Evolutionary conservation across 805 yeast genomes (phyloP), one percentile per base, ranked within the genome.

Genomic region (Lipomyces spencermartinsiae): DNA sequence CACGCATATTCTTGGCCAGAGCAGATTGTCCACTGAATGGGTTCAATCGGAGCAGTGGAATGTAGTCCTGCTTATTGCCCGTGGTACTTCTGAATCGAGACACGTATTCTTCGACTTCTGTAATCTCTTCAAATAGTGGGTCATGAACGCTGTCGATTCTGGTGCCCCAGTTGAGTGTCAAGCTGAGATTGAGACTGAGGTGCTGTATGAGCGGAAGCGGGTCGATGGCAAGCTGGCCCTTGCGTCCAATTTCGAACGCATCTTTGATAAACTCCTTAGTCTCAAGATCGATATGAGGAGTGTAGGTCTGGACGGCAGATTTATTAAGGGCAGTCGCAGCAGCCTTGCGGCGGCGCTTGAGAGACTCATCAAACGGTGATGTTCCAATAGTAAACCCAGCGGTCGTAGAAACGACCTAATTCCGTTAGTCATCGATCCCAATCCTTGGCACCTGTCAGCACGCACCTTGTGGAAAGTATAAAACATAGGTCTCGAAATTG

Each of bases 401-500:
- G 61, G 71, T 79, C 37, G 72, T 89, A 83, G 56, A 89, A 80
- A 78, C 78, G 25, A 73, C 71, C 71, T 68, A n/a, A 14, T 25
- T 14, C 34, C 2, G 49, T 43, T 5, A 16, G 49, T 43, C 4
- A 43, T 19, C 16, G 6, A 3, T n/a, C 1, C 5, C 43, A 16
- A n/a, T 25, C 3, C 10, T n/a, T 4, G 10, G 25, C 16, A 16
- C 16, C 43, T 5, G 1, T 16, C 9, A 37, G 12, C 43, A 43
- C 22, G n/a, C n/a, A 43, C 81, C 22, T 82, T 79, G 77, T 91
- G 95, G 78, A 91, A 90, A 0, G 93, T 89, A 76, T 85, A 85
- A 63, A 84, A 80, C 25, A 82, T 77, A 0, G 95, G 95, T 55
- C 96, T 79, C 1, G 94, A 90, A 72, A 86, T 88, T 68, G 85